Evolutionary conservation across 1,284 basidiomycete species (phyloP), one percentile per base, ranked within the genome.

Genomic region (Pseudomicrostroma phylloplanum): DNA sequence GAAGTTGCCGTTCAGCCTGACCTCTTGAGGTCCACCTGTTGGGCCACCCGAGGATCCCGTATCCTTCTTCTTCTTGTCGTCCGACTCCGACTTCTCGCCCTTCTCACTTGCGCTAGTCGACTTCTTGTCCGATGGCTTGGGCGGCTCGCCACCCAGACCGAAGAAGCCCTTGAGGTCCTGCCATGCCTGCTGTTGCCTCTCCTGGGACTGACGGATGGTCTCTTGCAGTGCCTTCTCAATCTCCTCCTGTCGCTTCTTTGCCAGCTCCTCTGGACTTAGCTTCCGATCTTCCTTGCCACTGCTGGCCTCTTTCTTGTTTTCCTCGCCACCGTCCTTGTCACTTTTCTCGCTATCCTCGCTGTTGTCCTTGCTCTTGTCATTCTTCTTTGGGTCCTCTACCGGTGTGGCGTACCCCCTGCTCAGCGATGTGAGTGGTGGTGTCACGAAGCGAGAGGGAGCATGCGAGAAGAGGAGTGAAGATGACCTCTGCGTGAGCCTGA

Each of bases 1-100:
- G 57, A 69, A 68, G 63, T 77, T 78, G 64, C 68, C 61, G 58
- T 79, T 79, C 60, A 71, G 60, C 19, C 71, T 63, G 26, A 77
- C 61, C 62, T 79, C 76, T 43, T 69, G 43, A 48, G 30, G 30
- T 36, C 30, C 30, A 48, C 21, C 43, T 6, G 43, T 13, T 17
- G 43, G 43, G 17, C 43, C 43, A 12, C 43, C 21, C 12, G 36
- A 57, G 23, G 15, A 42, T 25, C 26, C 41, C n/a, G 23, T 36
- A 43, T 58, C 21, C 57, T 58, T 58, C 23, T 49, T 58, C 46
- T 36, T 51, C 30, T 58, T 58, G 46, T 58, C 57, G 56, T 48
- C 42, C 0, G 56, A 42, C 13, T 57, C n/a, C 21, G 43, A 36
- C 17, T 46, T 21, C 41, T 57, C 49, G 25, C 42, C 30, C 30